These are phyloP conservation scores for Cryptosporidium meleagridis DNA, from an alignment of 169 alveolate genomes.

Conservation along the genomic window DNA sequence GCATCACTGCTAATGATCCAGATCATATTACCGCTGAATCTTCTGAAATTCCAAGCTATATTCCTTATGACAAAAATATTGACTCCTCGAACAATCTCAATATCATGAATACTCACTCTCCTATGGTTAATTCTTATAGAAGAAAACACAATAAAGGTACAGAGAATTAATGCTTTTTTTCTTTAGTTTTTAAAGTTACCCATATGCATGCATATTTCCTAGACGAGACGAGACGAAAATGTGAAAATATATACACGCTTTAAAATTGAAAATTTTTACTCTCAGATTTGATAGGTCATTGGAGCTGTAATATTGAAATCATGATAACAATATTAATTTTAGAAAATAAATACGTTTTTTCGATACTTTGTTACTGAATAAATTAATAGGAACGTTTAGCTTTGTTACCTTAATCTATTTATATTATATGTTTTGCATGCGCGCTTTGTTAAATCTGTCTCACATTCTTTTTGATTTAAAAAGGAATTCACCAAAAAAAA, in stretches of 20 bases:
- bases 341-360: background rate
- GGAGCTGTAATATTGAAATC: background rate
- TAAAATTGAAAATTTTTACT: background rate
- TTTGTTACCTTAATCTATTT: background rate
- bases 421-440: background rate
- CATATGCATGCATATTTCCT: background rate
- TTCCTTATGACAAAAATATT: slow-evolving; percentile 21
- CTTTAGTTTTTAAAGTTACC: background rate
- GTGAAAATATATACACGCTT: background rate
- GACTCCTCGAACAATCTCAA: slow-evolving; percentile 15
- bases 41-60: slow-evolving; percentile 9
- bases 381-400: background rate
- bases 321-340: too few species aligned
- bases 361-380: background rate
- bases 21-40: background rate
- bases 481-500: too few species aligned
- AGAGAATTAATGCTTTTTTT: background rate
- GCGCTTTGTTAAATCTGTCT: background rate
- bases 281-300: too few species aligned
- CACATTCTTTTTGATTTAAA: background rate
- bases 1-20: background rate
- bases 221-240: background rate
- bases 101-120: slow-evolving; percentile 22
- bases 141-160: slow-evolving; percentile 12
- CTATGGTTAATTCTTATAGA: slow-evolving; percentile 7